phyloP scores from a whole-genome alignment of 208 protist genomes.

The Trypanosoma platydactyli region DNA sequence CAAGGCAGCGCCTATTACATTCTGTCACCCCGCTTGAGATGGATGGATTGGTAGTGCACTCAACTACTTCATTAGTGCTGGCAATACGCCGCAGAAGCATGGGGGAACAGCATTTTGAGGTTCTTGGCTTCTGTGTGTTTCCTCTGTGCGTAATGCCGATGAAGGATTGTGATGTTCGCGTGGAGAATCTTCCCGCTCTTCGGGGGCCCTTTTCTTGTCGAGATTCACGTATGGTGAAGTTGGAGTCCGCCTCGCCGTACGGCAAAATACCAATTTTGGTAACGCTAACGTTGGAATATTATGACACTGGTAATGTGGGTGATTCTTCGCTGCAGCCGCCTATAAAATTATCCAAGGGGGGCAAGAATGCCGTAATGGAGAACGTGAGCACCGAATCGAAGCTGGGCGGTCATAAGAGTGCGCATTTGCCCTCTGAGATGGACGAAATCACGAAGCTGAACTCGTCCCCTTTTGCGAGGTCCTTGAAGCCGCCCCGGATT shows the following conservation, averaged over 20 bases:
- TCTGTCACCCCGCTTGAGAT: constrained; percentile 71
- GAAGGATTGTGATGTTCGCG: constrained; percentile 76
- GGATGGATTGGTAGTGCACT: constrained; percentile 73
- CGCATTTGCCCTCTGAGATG: neutral
- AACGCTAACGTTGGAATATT: constrained; percentile 78
- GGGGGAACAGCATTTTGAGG: constrained; percentile 38
- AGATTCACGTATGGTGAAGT: constrained; percentile 82
- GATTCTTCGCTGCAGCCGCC: neutral
- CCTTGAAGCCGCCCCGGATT: constrained; percentile 14
- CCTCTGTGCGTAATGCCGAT: constrained; percentile 89
- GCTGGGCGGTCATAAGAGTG: too few relatives aligned
- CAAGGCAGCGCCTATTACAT: constrained; percentile 20
- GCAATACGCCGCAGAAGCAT: constrained; percentile 66
- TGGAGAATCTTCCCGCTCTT: constrained; percentile 81
- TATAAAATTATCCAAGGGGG: neutral
- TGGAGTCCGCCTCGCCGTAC: constrained; percentile 78
- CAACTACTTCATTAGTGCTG: constrained; percentile 80
- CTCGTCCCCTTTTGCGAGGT: neutral
- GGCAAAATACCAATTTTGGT: constrained; percentile 69
- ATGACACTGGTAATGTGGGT: constrained; percentile 40
- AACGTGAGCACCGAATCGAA: neutral
- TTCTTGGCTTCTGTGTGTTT: constrained; percentile 86
- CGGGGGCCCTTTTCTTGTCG: constrained; percentile 84
- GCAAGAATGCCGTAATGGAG: neutral
- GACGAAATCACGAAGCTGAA: neutral